Conservation (phyloP, 2,329 filamentous ascomycete species). For the Colletotrichum tropicale region DNA sequence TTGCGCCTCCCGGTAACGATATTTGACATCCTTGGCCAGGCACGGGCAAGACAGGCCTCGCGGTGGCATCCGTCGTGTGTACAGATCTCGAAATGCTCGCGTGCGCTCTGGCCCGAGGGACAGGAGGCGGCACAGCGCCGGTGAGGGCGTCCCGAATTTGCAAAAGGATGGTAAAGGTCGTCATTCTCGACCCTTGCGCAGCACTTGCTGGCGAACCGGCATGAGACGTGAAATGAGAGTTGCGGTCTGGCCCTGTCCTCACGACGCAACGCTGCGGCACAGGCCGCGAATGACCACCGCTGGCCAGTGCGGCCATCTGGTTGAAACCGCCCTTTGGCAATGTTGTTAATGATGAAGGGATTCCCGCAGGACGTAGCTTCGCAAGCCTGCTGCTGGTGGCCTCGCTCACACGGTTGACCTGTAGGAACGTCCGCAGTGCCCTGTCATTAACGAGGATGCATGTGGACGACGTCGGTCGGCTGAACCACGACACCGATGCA, state of each 20-base stretch:
- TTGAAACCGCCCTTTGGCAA: neutral
- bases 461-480: neutral
- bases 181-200: neutral
- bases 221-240: neutral
- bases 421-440: neutral
- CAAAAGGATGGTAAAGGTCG: neutral
- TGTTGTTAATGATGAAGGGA: neutral
- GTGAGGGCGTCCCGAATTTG: neutral
- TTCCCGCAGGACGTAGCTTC: neutral
- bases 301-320: neutral
- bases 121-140: constrained; percentile 9
- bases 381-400: neutral
- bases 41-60: neutral
- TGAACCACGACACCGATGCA: neutral
- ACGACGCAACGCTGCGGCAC: neutral
- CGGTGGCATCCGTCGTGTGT: neutral
- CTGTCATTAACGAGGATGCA: neutral
- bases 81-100: neutral
- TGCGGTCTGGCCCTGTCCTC: neutral
- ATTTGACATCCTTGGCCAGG: neutral
- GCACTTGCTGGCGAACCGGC: neutral
- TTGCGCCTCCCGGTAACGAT: neutral
- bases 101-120: neutral
- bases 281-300: neutral
- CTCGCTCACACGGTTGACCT: neutral